Evolutionary conservation across 805 yeast species (phyloP), one percentile per base, ranked within the genome.

Genomic region (Zygotorulaspora chibaensis): DNA sequence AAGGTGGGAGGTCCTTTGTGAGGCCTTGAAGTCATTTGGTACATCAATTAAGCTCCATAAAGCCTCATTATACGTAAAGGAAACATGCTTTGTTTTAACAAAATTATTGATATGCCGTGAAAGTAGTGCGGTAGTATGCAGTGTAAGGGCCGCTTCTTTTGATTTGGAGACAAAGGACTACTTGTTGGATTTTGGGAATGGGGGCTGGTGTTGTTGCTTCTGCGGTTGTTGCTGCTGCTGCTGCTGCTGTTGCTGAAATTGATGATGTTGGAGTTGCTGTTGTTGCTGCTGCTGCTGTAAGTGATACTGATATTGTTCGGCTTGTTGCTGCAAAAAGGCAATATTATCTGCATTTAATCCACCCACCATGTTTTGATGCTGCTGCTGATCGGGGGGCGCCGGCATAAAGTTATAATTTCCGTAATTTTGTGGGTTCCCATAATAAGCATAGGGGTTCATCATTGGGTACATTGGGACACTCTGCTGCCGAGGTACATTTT

Each of bases 281-380:
- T 44, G 51, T 10, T 34, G 42, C 11, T 46, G 52, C 28, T 46
- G 57, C 16, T 48, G 57, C 23, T 53, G 58, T 38, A 28, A 39
- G 5, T 43, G 40, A 9, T 35, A 16, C 15, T 20, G 9, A 17
- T 36, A 26, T 31, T 48, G 36, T 27, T 41, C 38, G 16, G 38
- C 38, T 6, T 40, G 30, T 34, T 40, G 37, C 35, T 28, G 34
- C 4, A 33, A 17, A 16, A 33, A 40, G 20, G 30, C 25, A 16
- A 23, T 35, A n/a, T 34, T 36, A 35, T 40, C 25, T 13, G 16
- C 20, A 9, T 5, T n/a, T 11, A 33, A 13, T 8, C 20, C 20
- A 13, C 20, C 25, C 7, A 7, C 7, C 25, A 20, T 20, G 17
- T 45, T 35, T 37, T 36, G 35, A 4, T 33, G 36, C 16, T 50